These are phyloP conservation scores for Apiospora arundinis DNA, from an alignment of 2,329 filamentous ascomycete species.

Conservation along the genomic window DNA sequence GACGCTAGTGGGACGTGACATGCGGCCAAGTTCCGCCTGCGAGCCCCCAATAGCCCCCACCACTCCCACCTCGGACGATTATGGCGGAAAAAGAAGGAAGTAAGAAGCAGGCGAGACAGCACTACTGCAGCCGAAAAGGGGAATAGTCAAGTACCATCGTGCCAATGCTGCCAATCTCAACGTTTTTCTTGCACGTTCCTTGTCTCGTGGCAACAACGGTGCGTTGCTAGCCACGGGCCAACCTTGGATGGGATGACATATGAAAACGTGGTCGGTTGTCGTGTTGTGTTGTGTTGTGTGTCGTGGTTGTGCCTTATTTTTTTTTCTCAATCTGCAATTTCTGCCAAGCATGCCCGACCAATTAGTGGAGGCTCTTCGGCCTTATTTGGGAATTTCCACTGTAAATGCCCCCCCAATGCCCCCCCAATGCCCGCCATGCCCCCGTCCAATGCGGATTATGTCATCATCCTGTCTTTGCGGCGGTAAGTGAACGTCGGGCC, in stretches of 20 bases:
- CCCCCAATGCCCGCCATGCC: no score
- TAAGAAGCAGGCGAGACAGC: not conserved
- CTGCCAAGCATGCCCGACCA: slow-evolving; percentile 2
- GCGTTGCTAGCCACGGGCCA: not conserved
- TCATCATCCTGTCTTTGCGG: not conserved
- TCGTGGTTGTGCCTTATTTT: not conserved
- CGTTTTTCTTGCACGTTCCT: not conserved
- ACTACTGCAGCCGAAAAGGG: slow-evolving; percentile 6
- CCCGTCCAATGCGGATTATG: not conserved
- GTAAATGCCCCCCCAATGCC: not conserved
- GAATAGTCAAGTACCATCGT: no score
- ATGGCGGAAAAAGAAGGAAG: not conserved
- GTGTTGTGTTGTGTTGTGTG: not conserved
- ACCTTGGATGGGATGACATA: no score
- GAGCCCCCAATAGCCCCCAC: no score
- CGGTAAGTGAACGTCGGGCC: no score
- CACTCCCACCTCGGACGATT: not conserved
- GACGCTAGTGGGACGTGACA: not conserved
- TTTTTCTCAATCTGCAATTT: not conserved
- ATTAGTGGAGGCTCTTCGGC: not conserved
- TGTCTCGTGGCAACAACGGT: not conserved
- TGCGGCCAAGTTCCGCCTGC: slow-evolving; percentile 14
- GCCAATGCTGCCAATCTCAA: not conserved
- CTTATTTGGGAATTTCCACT: not conserved
- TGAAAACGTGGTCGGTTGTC: not conserved